These are phyloP conservation scores for Phialophora chinensis DNA, from an alignment of 2,329 filamentous ascomycete genomes.

Conservation along the genomic window DNA sequence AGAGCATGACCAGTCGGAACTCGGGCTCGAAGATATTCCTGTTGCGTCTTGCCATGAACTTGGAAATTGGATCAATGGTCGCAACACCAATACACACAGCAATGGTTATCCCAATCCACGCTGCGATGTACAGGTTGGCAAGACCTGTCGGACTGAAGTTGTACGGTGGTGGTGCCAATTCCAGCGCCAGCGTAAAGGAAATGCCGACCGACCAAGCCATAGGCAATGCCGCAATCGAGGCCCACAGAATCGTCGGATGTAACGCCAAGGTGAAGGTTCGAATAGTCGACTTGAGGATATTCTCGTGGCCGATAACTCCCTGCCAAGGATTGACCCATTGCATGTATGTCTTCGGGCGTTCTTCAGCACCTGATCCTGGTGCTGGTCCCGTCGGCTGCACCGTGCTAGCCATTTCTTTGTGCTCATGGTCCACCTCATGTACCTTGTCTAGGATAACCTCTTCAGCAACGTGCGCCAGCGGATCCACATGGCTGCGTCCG, in stretches of 20 bases:
- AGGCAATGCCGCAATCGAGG: conserved; percentile 17
- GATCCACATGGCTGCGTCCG: conserved; percentile 12
- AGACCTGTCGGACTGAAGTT: conserved; percentile 80
- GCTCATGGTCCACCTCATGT: conserved; percentile 6
- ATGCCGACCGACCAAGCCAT: conserved; percentile 23
- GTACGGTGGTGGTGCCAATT: conserved; percentile 56
- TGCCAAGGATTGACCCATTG: conserved; percentile 21
- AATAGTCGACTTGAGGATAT: conserved; percentile 14
- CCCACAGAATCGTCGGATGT: conserved; percentile 19
- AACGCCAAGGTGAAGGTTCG: conserved; percentile 16
- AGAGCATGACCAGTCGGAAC: conserved; percentile 84
- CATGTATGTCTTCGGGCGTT: conserved; percentile 15
- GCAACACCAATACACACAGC: conserved; percentile 88
- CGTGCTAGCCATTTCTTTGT: conserved; percentile 5
- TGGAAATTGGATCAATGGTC: conserved; percentile 82
- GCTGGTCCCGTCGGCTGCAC: not conserved
- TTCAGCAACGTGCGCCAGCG: conserved; percentile 17
- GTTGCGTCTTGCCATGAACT: conserved; percentile 79
- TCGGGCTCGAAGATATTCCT: conserved; percentile 93
- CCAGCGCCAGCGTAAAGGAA: conserved; percentile 18
- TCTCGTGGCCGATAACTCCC: conserved; percentile 11
- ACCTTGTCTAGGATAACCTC: conserved; percentile 15
- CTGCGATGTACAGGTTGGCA: conserved; percentile 85
- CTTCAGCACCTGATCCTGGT: not conserved
- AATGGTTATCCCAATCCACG: conserved; percentile 83